Percentiles rank a stretch among this genome's conserved stretches.
These are phyloP conservation scores for Suillus lakei DNA, from an alignment of 768 basidiomycete genomes.

Conservation along the genomic window DNA sequence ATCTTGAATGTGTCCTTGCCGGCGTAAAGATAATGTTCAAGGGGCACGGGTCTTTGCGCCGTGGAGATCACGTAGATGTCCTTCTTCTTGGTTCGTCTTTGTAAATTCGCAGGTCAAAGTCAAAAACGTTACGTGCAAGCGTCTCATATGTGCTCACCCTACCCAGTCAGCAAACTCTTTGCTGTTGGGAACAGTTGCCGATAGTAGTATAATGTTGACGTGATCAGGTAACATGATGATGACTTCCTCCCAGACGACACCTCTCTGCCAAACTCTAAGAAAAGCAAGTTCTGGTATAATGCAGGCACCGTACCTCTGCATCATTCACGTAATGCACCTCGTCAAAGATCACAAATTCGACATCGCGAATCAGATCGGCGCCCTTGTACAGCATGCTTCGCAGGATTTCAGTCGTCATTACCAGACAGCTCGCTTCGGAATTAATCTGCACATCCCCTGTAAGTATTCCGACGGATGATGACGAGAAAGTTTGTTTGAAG, in stretches of 20 bases:
- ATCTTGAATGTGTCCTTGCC: constrained; percentile 94
- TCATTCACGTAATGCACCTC: constrained; percentile 99
- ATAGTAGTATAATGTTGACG: constrained; percentile 95
- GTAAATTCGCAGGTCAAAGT: neutral
- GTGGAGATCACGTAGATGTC: constrained; percentile 99
- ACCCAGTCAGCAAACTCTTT: constrained; percentile 99
- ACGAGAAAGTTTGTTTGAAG: constrained; percentile 95
- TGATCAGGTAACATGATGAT: constrained; percentile 99
- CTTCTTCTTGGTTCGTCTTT: constrained; percentile 96
- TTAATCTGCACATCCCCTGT: constrained; percentile 99
- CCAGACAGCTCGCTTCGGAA: constrained; percentile 93
- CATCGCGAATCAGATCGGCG: constrained; percentile 96
- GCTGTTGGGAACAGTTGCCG: constrained; percentile 97
- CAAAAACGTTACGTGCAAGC: neutral
- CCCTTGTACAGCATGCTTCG: constrained; percentile 99
- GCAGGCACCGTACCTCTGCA: constrained; percentile 71
- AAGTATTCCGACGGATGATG: constrained; percentile 90
- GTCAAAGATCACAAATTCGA: constrained; percentile 99
- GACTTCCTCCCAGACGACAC: constrained; percentile 99
- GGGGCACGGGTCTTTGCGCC: constrained; percentile 91
- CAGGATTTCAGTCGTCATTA: constrained; percentile 98
- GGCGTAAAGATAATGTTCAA: constrained; percentile 96
- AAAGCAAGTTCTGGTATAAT: constrained; percentile 15
- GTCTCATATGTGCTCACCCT: constrained; percentile 61
- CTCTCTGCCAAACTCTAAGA: constrained; percentile 61